Evolutionary conservation across 2,329 filamentous ascomycete species (phyloP).

Genomic region (Alternaria brassicicola): DNA sequence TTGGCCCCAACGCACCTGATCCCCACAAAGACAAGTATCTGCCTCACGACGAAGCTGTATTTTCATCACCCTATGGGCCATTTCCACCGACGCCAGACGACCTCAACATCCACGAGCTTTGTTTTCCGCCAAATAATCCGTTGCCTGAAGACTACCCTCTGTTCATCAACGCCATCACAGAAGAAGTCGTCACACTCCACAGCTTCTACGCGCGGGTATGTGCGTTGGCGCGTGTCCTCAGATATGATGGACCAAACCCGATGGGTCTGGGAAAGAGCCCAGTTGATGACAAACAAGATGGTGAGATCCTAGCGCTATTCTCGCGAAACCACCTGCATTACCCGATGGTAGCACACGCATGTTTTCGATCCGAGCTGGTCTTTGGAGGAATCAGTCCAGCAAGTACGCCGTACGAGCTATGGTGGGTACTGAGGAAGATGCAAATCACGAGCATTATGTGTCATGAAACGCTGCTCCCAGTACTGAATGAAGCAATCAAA

Average conservation of each 20-base stretch:
- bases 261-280: constrained; percentile 27
- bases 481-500: constrained; percentile 32
- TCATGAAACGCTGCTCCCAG: constrained; percentile 36
- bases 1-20: constrained; percentile 32
- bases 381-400: constrained; percentile 43
- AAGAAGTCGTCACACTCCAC: constrained; percentile 35
- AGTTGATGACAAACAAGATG: constrained; percentile 30
- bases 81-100: constrained; percentile 33
- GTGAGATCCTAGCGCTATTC: constrained; percentile 39
- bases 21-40: constrained; percentile 28
- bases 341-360: constrained; percentile 40
- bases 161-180: constrained; percentile 37
- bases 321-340: constrained; percentile 41
- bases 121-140: constrained; percentile 34
- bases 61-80: constrained; percentile 36
- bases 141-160: constrained; percentile 39
- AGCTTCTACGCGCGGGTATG: constrained; percentile 34
- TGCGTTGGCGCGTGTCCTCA: constrained; percentile 36
- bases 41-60: constrained; percentile 24
- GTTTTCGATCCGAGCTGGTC: constrained; percentile 36
- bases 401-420: constrained; percentile 40
- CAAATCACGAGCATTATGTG: constrained; percentile 37
- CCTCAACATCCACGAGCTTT: constrained; percentile 42
- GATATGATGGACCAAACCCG: constrained; percentile 38
- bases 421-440: constrained; percentile 43